Conservation (phyloP, 2,329 filamentous ascomycete species). For the Tolypocladium inflatum region DNA sequence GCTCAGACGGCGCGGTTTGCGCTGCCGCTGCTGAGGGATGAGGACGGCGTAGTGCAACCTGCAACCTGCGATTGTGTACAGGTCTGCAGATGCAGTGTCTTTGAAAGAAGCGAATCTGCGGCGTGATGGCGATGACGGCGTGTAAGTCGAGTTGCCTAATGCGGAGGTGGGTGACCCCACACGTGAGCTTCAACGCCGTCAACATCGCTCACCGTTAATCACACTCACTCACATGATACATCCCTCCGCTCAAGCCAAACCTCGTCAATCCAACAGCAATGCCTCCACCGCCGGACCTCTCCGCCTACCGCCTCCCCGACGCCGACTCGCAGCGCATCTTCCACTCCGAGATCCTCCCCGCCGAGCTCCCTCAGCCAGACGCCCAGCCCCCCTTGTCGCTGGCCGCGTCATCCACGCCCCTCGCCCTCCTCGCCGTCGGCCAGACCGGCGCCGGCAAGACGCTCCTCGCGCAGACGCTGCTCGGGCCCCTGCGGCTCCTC, state of each 20-base stretch:
- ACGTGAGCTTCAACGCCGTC: neutral
- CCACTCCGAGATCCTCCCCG: constrained; percentile 18
- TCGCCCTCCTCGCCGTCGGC: constrained; percentile 34
- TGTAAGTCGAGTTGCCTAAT: neutral
- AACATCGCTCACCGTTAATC: neutral
- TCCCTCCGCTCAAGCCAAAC: neutral
- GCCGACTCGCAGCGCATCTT: constrained; percentile 21
- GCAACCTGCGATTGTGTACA: neutral
- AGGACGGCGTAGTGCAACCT: neutral
- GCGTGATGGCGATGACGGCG: neutral
- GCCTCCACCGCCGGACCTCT: constrained; percentile 16
- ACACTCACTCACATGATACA: neutral
- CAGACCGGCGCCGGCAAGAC: constrained; percentile 42
- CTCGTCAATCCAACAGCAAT: neutral
- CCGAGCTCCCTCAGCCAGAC: constrained; percentile 18
- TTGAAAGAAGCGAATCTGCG: neutral
- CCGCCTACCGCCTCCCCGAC: constrained; percentile 20
- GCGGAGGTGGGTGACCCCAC: neutral
- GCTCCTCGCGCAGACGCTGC: constrained; percentile 28
- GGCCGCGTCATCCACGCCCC: constrained; percentile 11
- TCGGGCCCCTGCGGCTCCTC: constrained; percentile 17
- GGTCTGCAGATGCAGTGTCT: neutral
- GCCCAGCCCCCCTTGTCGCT: constrained; percentile 3
- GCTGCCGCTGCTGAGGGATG: neutral
- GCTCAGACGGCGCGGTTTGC: neutral